Conservation (phyloP, 257 asterid genomes). For the Handroanthus guayacan region DNA sequence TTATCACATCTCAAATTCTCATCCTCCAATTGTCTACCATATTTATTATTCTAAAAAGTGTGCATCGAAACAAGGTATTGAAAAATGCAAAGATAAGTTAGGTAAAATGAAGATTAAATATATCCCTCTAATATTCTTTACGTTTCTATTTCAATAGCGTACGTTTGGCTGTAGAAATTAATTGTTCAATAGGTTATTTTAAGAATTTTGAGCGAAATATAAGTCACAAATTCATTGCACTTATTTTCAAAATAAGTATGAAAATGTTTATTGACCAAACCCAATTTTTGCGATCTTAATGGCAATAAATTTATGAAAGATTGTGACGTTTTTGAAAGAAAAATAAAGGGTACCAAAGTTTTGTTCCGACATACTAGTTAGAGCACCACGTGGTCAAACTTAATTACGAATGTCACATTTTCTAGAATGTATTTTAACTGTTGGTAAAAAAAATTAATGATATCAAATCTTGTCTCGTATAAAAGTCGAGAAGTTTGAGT, state of each 20-base stretch:
- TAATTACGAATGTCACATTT: neutral
- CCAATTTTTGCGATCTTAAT: slow-evolving; percentile 23
- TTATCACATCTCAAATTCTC: neutral
- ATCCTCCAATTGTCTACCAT: no score
- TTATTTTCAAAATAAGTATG: neutral
- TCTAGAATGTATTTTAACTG: neutral
- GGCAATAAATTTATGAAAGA: neutral
- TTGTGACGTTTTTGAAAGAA: neutral
- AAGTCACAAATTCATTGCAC: neutral
- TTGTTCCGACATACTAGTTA: neutral
- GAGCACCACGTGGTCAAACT: neutral
- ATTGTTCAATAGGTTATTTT: neutral
- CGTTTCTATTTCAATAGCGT: no score
- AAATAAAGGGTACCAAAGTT: neutral
- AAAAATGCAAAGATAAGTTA: neutral
- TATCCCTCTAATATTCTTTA: neutral
- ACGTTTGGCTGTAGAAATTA: neutral
- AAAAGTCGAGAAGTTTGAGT: no score
- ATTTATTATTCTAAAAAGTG: neutral
- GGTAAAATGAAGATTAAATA: neutral
- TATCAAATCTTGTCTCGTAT: no score
- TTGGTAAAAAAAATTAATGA: no score
- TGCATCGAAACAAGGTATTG: neutral
- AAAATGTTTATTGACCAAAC: neutral
- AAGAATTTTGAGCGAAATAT: neutral